phyloP scores from a whole-genome alignment of 805 yeast genomes.

The Wickerhamomyces queroliae region DNA sequence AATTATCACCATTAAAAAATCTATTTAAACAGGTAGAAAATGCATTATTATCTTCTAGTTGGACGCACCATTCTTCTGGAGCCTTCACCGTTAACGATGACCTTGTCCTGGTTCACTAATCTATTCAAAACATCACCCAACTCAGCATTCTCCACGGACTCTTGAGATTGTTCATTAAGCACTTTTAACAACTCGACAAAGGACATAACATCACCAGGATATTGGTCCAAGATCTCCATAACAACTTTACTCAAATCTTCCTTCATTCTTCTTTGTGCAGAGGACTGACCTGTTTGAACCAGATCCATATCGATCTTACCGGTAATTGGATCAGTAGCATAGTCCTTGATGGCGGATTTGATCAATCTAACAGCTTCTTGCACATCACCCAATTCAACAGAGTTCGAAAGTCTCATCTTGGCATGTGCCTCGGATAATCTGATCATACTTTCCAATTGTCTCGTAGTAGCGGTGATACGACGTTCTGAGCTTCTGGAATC shows the following conservation, averaged over 20 bases:
- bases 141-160: conserved; percentile 65
- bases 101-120: conserved; percentile 64
- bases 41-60: neutral
- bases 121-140: conserved; percentile 62
- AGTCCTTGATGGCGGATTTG: conserved; percentile 91
- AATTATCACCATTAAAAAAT: too few species aligned
- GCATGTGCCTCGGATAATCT: conserved; percentile 96
- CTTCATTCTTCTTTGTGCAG: conserved; percentile 73
- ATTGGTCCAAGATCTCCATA: conserved; percentile 43
- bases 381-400: conserved; percentile 78
- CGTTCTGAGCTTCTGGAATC: conserved; percentile 81
- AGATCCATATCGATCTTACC: conserved; percentile 97
- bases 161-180: conserved; percentile 61
- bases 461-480: conserved; percentile 94
- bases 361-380: conserved; percentile 90
- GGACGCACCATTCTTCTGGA: conserved; percentile 50
- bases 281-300: conserved; percentile 92
- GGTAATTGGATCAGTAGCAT: conserved; percentile 96
- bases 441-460: conserved; percentile 95
- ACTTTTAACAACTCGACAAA: conserved; percentile 53
- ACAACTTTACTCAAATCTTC: conserved; percentile 68
- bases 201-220: conserved; percentile 40
- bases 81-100: conserved; percentile 68
- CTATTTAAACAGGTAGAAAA: too few species aligned
- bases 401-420: conserved; percentile 75